Evolutionary conservation across 805 yeast genomes (phyloP).

Genomic region (Torulaspora maleeae): DNA sequence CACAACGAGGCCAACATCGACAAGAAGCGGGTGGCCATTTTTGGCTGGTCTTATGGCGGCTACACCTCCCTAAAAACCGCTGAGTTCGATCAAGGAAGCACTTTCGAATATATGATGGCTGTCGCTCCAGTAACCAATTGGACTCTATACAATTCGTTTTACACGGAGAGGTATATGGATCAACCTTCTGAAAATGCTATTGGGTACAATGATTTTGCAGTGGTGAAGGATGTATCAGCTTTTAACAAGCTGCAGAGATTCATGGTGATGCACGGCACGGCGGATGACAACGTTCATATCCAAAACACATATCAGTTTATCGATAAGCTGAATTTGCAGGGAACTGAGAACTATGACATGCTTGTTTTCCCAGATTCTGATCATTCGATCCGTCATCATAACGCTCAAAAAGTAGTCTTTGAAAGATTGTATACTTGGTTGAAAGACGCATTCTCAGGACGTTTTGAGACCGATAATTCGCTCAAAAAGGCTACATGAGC

Average conservation of each 20-base stretch:
- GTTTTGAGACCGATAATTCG: conserved; percentile 19
- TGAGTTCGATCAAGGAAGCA: conserved; percentile 57
- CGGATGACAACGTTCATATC: conserved; percentile 79
- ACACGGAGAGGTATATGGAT: conserved; percentile 74
- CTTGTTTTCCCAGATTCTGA: conserved; percentile 91
- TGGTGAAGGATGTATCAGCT: conserved; percentile 38
- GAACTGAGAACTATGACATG: conserved; percentile 74
- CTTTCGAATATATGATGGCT: conserved; percentile 70
- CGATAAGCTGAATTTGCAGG: conserved; percentile 49
- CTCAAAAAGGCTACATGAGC: background rate
- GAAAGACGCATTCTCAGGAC: conserved; percentile 48
- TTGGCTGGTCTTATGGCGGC: conserved; percentile 93
- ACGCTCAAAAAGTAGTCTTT: conserved; percentile 69
- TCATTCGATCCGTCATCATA: conserved; percentile 75
- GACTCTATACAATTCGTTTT: conserved; percentile 69
- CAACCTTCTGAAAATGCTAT: conserved; percentile 45
- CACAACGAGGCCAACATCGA: conserved; percentile 44
- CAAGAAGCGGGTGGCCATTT: conserved; percentile 53
- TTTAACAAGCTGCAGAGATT: conserved; percentile 53
- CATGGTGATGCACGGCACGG: conserved; percentile 74
- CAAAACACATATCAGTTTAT: conserved; percentile 62
- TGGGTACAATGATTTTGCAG: conserved; percentile 47
- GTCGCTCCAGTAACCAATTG: conserved; percentile 86
- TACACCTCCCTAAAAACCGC: conserved; percentile 68
- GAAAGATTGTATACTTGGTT: conserved; percentile 71